Percentiles rank a stretch among this genome's conserved stretches.
phyloP scores from a whole-genome alignment of 2,329 filamentous ascomycete genomes.

The Ophiostoma triangulosporum region DNA sequence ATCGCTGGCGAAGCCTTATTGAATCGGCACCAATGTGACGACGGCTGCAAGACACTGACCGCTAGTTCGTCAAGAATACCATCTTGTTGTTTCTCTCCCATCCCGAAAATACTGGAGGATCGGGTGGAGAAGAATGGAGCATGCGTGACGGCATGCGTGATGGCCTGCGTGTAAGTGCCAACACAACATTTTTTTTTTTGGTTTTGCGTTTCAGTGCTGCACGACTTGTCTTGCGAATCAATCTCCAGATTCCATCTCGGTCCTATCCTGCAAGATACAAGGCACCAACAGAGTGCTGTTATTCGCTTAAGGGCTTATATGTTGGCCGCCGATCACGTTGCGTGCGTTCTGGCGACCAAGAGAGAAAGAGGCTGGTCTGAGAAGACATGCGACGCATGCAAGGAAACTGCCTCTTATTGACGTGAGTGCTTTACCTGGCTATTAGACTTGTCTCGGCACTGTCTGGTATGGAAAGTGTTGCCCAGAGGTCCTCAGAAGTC shows the following conservation, averaged over 20 bases:
- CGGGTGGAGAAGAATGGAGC: neutral
- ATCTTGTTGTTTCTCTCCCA: neutral
- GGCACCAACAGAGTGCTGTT: too few relatives aligned
- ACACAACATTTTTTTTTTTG: neutral
- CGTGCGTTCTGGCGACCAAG: too few relatives aligned
- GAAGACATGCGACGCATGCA: neutral
- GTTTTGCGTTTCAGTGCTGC: slow-evolving; percentile 1
- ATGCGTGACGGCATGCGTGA: neutral
- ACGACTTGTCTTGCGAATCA: neutral
- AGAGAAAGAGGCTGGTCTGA: too few relatives aligned
- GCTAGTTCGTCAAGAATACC: slow-evolving; percentile 5
- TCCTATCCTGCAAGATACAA: too few relatives aligned
- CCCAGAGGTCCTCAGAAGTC: too few relatives aligned
- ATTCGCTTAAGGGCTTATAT: too few relatives aligned
- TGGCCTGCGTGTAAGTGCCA: slow-evolving; percentile 6
- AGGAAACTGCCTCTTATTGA: neutral
- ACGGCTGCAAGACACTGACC: slow-evolving; percentile 5
- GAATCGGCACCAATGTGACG: neutral
- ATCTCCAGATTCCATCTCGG: neutral
- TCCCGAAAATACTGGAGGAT: slow-evolving; percentile 1
- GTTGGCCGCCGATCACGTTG: too few relatives aligned
- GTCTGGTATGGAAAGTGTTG: too few relatives aligned
- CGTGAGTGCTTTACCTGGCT: neutral
- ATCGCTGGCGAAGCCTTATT: neutral
- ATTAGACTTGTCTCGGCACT: neutral